Evolutionary conservation across 192 early-diverging fungal species (phyloP).

Genomic region (Geosiphon pyriformis): DNA sequence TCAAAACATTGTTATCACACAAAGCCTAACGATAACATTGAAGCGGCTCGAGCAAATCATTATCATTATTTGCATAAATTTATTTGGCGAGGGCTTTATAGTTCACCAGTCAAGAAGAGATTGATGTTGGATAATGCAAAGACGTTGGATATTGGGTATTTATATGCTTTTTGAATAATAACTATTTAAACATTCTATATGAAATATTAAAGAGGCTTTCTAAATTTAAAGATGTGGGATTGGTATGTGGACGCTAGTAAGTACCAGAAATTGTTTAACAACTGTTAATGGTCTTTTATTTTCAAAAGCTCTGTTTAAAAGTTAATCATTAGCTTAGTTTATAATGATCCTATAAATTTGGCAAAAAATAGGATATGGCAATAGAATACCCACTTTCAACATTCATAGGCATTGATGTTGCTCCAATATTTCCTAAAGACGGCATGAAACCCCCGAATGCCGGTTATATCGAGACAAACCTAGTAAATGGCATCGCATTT

Average conservation of each 20-base stretch:
- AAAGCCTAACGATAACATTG: too few relatives aligned
- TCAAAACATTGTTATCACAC: too few relatives aligned
- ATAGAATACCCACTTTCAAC: constrained; percentile 6
- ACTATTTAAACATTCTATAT: background rate
- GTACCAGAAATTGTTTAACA: background rate
- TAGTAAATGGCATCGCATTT: constrained; percentile 36
- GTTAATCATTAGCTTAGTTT: constrained; percentile 20
- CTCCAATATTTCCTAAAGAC: constrained; percentile 10
- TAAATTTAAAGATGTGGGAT: background rate
- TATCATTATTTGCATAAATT: constrained; percentile 35
- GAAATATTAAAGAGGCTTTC: background rate
- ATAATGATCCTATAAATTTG: too few relatives aligned
- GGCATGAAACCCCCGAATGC: constrained; percentile 20
- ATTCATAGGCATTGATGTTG: constrained; percentile 21
- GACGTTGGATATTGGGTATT: constrained; percentile 15
- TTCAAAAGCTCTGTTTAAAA: background rate
- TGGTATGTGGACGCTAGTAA: background rate
- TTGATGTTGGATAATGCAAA: constrained; percentile 1
- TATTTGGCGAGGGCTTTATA: constrained; percentile 33
- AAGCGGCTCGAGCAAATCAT: too few relatives aligned
- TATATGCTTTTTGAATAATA: background rate
- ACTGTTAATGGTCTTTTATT: background rate
- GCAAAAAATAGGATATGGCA: too few relatives aligned
- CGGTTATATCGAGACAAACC: constrained; percentile 27
- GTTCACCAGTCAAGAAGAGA: constrained; percentile 26